Evolutionary conservation across 2,329 filamentous ascomycete genomes (phyloP).

Genomic region (Penicillium sp.): DNA sequence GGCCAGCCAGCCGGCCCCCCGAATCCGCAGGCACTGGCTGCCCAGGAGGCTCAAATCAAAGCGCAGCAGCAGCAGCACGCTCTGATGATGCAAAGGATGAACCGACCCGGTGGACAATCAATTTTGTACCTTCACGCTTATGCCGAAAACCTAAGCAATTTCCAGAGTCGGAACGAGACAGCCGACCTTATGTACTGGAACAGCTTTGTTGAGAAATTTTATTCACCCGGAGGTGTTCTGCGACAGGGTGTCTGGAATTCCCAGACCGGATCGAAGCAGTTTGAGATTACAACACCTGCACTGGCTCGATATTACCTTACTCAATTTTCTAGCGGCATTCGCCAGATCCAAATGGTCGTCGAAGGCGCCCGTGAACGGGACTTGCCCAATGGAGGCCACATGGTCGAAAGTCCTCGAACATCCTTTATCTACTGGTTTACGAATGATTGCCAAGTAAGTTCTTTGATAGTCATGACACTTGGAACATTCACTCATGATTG

Average conservation of each 20-base stretch:
- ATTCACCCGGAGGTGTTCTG: slow-evolving; percentile 73
- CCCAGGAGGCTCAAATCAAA: slow-evolving; percentile 42
- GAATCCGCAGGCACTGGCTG: slow-evolving; percentile 39
- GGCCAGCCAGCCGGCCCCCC: slow-evolving; percentile 35
- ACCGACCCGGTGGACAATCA: slow-evolving; percentile 40
- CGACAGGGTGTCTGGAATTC: slow-evolving; percentile 63
- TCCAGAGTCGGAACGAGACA: slow-evolving; percentile 58
- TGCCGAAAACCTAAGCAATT: slow-evolving; percentile 55
- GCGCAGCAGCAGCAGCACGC: slow-evolving; percentile 40
- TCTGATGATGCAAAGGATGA: slow-evolving; percentile 38
- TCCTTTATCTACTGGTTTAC: slow-evolving; percentile 89
- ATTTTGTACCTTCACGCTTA: slow-evolving; percentile 56
- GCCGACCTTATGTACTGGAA: slow-evolving; percentile 77
- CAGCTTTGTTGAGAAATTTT: slow-evolving; percentile 75
- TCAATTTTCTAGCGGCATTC: slow-evolving; percentile 82
- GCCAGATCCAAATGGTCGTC: slow-evolving; percentile 79
- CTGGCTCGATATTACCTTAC: slow-evolving; percentile 87
- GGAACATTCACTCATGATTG: not conserved
- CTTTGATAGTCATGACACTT: not conserved
- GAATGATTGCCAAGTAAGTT: slow-evolving; percentile 72
- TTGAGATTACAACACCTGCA: slow-evolving; percentile 78
- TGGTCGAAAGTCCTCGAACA: slow-evolving; percentile 72
- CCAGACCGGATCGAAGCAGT: slow-evolving; percentile 69
- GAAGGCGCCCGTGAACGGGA: slow-evolving; percentile 63
- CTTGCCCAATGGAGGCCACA: slow-evolving; percentile 63